A percentile compares a stretch with the other conserved stretches of the same genome.
Conservation (phyloP, 495 filamentous ascomycete genomes). For the Trichoderma asperelloides region DNA sequence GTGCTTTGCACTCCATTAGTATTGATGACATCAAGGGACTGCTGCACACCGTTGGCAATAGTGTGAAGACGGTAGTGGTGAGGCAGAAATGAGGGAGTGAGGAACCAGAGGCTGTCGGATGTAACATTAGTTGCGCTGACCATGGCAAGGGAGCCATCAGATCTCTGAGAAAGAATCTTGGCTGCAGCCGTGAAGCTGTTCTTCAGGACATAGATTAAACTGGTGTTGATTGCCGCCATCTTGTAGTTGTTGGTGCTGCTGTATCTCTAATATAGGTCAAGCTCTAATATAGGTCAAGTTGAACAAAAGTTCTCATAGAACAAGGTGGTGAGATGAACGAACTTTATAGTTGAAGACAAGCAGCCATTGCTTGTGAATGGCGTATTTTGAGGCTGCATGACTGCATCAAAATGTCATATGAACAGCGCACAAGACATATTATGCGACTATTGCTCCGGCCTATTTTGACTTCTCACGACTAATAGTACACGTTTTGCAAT, state of each 20-base stretch:
- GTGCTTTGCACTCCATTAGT: neutral
- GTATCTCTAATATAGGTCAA: neutral
- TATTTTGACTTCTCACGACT: too few species aligned
- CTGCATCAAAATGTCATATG: too few species aligned
- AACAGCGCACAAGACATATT: too few species aligned
- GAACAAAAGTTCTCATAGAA: too few species aligned
- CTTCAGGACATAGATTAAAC: neutral
- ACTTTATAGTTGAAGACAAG: too few species aligned
- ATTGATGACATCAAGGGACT: neutral
- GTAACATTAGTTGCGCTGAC: neutral
- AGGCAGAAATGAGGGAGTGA: neutral
- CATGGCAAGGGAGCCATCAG: neutral
- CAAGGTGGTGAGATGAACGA: too few species aligned
- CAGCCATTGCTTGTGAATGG: too few species aligned
- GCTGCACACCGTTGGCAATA: neutral
- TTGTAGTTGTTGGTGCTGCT: neutral
- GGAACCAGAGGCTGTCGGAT: neutral
- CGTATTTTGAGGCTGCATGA: too few species aligned
- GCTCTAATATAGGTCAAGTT: neutral
- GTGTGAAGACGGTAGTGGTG: neutral
- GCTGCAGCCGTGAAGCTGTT: neutral
- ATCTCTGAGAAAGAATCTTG: neutral
- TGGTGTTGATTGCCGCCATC: neutral
- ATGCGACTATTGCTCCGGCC: too few species aligned
- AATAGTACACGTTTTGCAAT: too few species aligned